phyloP scores from a whole-genome alignment of 2,329 filamentous ascomycete genomes.

The Aspergillus caelatus region DNA sequence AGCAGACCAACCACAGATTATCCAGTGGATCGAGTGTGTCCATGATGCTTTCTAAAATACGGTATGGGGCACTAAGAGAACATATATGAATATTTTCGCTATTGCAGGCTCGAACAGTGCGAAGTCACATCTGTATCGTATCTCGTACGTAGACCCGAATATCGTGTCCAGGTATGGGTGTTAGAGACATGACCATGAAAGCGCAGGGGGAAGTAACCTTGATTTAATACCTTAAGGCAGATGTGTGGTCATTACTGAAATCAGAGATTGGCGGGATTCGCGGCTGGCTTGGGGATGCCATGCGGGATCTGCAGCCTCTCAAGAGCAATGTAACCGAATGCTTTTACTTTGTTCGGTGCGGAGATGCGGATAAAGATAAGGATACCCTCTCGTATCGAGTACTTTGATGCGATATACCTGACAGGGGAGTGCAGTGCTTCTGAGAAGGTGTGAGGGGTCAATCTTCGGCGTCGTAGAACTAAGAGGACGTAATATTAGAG shows the following conservation, averaged over 20 bases:
- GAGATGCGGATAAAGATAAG: constrained; percentile 21
- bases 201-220: neutral
- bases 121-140: neutral
- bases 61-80: neutral
- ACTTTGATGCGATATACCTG: neutral
- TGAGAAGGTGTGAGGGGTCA: neutral
- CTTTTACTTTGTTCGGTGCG: constrained; percentile 25
- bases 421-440: neutral
- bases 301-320: constrained; percentile 5
- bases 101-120: neutral
- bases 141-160: neutral
- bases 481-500: neutral
- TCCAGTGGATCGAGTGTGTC: constrained; percentile 17
- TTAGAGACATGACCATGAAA: neutral
- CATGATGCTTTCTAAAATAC: constrained; percentile 19
- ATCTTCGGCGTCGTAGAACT: neutral
- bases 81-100: neutral
- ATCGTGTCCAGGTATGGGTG: neutral
- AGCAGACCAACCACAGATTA: constrained; percentile 27
- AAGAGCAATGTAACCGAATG: constrained; percentile 14
- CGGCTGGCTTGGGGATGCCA: neutral
- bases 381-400: neutral
- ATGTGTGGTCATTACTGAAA: neutral
- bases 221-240: neutral
- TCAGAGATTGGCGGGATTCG: neutral